A percentile compares a stretch with the other conserved stretches of the same genome.
phyloP scores from a whole-genome alignment of 176 grass and related monocot genomes.

The Carex scoparia region DNA sequence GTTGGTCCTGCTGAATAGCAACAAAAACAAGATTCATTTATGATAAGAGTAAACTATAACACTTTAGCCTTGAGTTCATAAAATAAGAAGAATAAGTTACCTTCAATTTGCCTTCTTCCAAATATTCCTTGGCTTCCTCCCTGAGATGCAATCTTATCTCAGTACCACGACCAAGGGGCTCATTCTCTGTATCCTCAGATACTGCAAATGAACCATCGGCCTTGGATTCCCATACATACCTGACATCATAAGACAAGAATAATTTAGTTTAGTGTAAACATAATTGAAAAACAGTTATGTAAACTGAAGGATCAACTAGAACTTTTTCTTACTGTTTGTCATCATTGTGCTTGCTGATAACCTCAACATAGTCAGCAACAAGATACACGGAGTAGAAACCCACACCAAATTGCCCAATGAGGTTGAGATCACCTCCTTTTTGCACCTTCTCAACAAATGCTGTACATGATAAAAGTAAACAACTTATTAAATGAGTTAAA shows the following conservation, averaged over 20 bases:
- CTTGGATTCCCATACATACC: constrained; percentile 94
- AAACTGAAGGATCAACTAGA: background rate
- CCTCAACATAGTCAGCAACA: constrained; percentile 98
- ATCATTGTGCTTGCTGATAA: constrained; percentile 98
- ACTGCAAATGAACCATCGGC: constrained; percentile 92
- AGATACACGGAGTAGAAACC: constrained; percentile 98
- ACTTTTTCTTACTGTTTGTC: constrained; percentile 75
- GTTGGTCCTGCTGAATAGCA: background rate
- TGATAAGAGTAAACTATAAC: background rate
- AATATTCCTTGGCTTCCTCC: constrained; percentile 89
- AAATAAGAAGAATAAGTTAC: constrained; percentile 28
- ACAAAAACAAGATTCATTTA: background rate
- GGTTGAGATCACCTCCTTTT: constrained; percentile 78
- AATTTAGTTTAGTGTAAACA: background rate
- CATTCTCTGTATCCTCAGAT: constrained; percentile 94
- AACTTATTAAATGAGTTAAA: background rate
- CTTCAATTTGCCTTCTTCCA: constrained; percentile 94
- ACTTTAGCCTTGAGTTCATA: constrained; percentile 7
- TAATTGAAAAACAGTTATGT: background rate
- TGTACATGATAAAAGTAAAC: constrained; percentile 30
- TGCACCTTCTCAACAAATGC: constrained; percentile 97
- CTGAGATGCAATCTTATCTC: constrained; percentile 93
- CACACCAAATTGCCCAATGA: constrained; percentile 98
- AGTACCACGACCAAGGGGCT: constrained; percentile 90
- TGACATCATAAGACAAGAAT: constrained; percentile 15